Percentiles rank a stretch among this genome's conserved stretches.
phyloP scores from a whole-genome alignment of 306 rosid species.

The Cucumis cinereus region DNA sequence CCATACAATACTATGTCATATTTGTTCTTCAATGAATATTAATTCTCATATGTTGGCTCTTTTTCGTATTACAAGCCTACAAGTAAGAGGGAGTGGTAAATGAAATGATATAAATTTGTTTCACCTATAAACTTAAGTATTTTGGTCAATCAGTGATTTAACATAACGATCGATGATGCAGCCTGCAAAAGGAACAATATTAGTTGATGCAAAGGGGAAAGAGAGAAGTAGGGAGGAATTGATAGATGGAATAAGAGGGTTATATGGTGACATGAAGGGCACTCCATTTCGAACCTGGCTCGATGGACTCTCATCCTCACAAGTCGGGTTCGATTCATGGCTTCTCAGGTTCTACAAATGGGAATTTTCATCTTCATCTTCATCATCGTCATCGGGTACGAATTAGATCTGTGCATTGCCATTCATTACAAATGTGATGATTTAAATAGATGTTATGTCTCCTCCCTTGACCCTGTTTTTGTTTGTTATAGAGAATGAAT shows the following conservation, averaged over 20 bases:
- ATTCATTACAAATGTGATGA: neutral
- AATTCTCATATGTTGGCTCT: too few species aligned
- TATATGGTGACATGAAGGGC: slow-evolving; percentile 35
- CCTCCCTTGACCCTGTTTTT: too few species aligned
- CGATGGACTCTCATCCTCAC: slow-evolving; percentile 33
- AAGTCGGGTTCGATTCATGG: slow-evolving; percentile 53
- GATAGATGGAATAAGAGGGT: slow-evolving; percentile 13
- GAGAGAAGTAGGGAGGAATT: slow-evolving; percentile 24
- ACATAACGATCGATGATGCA: neutral
- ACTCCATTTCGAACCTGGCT: slow-evolving; percentile 46
- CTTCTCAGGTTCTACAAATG: slow-evolving; percentile 59
- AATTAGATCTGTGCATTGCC: neutral
- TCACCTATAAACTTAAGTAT: too few species aligned
- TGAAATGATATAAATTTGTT: too few species aligned
- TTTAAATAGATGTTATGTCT: too few species aligned
- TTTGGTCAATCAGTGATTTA: too few species aligned
- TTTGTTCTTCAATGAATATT: too few species aligned
- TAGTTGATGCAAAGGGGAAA: slow-evolving; percentile 47
- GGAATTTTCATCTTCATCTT: slow-evolving; percentile 25
- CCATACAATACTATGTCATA: too few species aligned
- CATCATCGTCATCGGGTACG: slow-evolving; percentile 26
- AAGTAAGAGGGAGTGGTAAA: too few species aligned
- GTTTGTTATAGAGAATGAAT: slow-evolving; percentile 19
- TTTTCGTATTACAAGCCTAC: too few species aligned
- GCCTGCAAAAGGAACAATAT: slow-evolving; percentile 12